Conservation (phyloP, 306 rosid species). For the Trifolium repens region DNA sequence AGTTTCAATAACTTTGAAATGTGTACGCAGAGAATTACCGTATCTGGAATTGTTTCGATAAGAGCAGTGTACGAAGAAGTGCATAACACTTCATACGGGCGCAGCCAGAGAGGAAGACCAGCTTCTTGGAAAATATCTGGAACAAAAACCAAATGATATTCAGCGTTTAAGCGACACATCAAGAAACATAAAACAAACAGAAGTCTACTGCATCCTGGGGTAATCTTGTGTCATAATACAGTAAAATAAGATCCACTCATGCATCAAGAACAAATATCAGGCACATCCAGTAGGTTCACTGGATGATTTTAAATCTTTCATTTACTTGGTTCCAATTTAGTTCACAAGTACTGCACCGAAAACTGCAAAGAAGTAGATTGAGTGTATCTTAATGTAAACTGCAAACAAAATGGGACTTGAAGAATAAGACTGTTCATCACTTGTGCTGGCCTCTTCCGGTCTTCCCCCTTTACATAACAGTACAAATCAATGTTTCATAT, state of each 20-base stretch:
- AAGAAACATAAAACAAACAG: slow-evolving; percentile 36
- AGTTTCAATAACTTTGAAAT: slow-evolving; percentile 38
- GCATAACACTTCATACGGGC: slow-evolving; percentile 91
- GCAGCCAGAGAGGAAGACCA: slow-evolving; percentile 96
- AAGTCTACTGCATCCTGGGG: slow-evolving; percentile 14
- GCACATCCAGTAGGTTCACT: slow-evolving; percentile 29
- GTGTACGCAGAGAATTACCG: slow-evolving; percentile 56
- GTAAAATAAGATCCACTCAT: slow-evolving; percentile 37
- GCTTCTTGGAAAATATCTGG: slow-evolving; percentile 99
- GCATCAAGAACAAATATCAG: slow-evolving; percentile 35
- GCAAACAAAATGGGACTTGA: slow-evolving; percentile 25
- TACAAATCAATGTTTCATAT: background rate
- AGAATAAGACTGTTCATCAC: slow-evolving; percentile 16
- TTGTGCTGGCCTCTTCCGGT: background rate
- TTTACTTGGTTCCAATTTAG: slow-evolving; percentile 34
- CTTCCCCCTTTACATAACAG: slow-evolving; percentile 29
- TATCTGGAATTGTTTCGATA: slow-evolving; percentile 96
- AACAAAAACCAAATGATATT: slow-evolving; percentile 47
- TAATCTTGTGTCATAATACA: slow-evolving; percentile 36
- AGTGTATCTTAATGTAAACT: slow-evolving; percentile 5
- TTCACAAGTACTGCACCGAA: slow-evolving; percentile 23
- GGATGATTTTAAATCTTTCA: background rate
- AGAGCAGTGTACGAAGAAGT: slow-evolving; percentile 95
- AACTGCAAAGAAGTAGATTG: slow-evolving; percentile 31
- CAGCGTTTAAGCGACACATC: slow-evolving; percentile 36